Evolutionary conservation across 257 asterid species (phyloP), one percentile per base, ranked within the genome.

Genomic region (Primulina huaijiensis): DNA sequence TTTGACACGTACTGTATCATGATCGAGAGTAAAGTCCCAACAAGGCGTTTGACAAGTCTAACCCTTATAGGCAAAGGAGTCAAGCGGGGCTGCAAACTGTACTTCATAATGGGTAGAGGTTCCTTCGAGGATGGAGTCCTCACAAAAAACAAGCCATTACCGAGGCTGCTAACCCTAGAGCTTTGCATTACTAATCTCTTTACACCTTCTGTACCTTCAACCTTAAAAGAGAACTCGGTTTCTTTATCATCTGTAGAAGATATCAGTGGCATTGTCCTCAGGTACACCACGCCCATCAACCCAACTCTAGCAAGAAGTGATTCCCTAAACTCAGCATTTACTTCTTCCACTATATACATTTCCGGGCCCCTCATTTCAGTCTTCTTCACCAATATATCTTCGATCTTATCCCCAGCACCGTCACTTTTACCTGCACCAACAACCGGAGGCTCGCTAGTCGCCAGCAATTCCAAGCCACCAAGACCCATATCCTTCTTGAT

Each of bases 351-450:
- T 46, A 90, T 74, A 72, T 85, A 90, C 96, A 93, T 90, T 75
- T 93, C 97, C 1, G 97, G 99, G 65, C 96, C 96, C 81, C 80
- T 90, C 96, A 93, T 93, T 72, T 88, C 93, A 62, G 93, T 83
- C 78, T 90, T 90, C 83, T 81, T 86, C 64, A 90, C 96, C 85
- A 90, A 76, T 21, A 90, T 50, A 84, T 93, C 97, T 80, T 89
- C 99, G 34, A 90, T 86, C 74, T 79, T 88, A 59, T 88, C 90
- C 62, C 86, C 95, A 46, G 73, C 84, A 52, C 76, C 89, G 31
- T 75, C 89, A 65, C 68, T 83, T 75, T 82, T 85, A 78, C 82
- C 85, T 63, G 53, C 85, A 66, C 83, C 85, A 27, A 78, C 82
- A 71, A 85, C 59, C 1, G 96, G 96, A 2, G 96, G 95, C 67